phyloP scores from a whole-genome alignment of 257 asterid genomes.

The Euphrasia confusa region DNA sequence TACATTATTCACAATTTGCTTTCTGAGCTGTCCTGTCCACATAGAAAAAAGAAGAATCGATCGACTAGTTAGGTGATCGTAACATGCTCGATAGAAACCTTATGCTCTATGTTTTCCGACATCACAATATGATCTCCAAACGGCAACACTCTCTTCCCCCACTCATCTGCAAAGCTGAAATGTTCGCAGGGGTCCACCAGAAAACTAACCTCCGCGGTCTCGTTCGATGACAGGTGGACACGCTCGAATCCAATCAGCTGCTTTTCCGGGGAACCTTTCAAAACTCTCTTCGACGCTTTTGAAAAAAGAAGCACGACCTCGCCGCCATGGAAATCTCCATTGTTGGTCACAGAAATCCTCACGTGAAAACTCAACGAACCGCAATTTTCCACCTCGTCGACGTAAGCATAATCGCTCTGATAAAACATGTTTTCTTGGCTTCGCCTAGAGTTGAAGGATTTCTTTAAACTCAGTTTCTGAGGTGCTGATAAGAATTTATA shows the following conservation, averaged over 20 bases:
- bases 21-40: no score
- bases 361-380: slow-evolving; percentile 45
- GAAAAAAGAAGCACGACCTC: slow-evolving; percentile 63
- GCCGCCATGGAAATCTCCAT: slow-evolving; percentile 61
- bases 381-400: slow-evolving; percentile 51
- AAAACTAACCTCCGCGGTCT: slow-evolving; percentile 38
- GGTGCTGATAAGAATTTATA: slow-evolving; percentile 64
- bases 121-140: slow-evolving; percentile 61
- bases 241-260: slow-evolving; percentile 77
- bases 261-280: slow-evolving; percentile 48
- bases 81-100: slow-evolving; percentile 41
- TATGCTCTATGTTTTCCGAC: slow-evolving; percentile 50
- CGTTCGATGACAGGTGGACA: slow-evolving; percentile 27
- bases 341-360: slow-evolving; percentile 55
- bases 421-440: slow-evolving; percentile 30
- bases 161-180: slow-evolving; percentile 70
- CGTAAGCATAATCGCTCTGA: slow-evolving; percentile 34
- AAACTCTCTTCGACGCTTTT: slow-evolving; percentile 23
- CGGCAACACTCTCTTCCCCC: slow-evolving; percentile 56
- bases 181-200: slow-evolving; percentile 70
- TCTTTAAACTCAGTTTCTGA: slow-evolving; percentile 37
- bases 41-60: neutral
- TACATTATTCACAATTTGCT: neutral
- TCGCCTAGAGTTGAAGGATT: slow-evolving; percentile 25
- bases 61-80: neutral